Base-by-base conservation (phyloP, 2,329 filamentous ascomycete genomes). In the Talaromyces sp. region DNA sequence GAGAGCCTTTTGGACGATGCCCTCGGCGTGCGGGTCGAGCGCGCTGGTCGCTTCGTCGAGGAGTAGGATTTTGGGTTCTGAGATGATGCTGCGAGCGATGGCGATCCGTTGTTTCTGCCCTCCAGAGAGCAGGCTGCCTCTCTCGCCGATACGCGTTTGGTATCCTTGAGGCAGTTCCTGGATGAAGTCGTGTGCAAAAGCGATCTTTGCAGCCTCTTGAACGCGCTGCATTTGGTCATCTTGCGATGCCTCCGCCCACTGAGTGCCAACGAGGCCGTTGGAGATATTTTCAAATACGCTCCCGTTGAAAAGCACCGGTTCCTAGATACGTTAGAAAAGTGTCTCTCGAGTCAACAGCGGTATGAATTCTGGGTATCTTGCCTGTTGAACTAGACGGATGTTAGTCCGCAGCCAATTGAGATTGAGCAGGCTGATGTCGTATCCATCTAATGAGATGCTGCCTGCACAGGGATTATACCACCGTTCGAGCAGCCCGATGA, bases 51-150 rank as follows among this genome's bases (percentile, higher is more conserved):
- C 95, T 75, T 99, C 95, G 67, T 99, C 95, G 9, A 99, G 87
- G 0, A 99, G 83, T 1, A 99, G 82, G 69, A 99, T 87, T 78
- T 93, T 96, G 0, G 93, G 93, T 68, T 97, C 90, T 18, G 89
- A 94, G 30, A 97, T 91, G 59, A 97, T 86, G 40, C 93, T 93
- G 70, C 92, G 85, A 7, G 94, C 92, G 75, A 98, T 97, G 9
- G 94, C 92, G 70, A 98, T 95, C 68, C 95, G 91, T 76, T 98
- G 95, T 75, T 97, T 96, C 77, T 99, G 95, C 36, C 95, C 95
- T 73, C 95, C 95, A 60, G 91, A 96, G 8, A 99, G 82, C 57
- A 97, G 79, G 72, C 96, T 96, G 7, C 95, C 95, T 65, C 93
- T 88, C 75, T 97, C 92, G 62, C 95, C 95, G 16, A 98, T 94